Evolutionary conservation across 1,284 basidiomycete genomes (phyloP), one percentile per base, ranked within the genome.

Genomic region (Ceratobasidium papillatum): DNA sequence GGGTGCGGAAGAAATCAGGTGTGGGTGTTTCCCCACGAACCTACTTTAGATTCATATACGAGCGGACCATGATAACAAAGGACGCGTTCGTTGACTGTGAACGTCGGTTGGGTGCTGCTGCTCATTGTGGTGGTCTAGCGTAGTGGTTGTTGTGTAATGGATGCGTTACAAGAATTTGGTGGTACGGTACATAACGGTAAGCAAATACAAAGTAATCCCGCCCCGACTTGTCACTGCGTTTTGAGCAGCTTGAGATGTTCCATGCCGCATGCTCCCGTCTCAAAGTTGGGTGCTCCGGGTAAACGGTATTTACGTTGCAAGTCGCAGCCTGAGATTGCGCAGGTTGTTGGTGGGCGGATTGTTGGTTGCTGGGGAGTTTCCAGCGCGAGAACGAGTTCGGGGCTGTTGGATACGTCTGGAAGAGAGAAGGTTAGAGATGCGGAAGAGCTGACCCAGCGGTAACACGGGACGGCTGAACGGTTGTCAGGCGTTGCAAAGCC

Each of bases 41-140:
- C 77, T 69, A 87, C 87, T 83, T 98, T 98, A 41, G 96, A 96
- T 82, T 96, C 94, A 82, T 99, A 99, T 76, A 99, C 91, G 51
- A 98, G 87, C 2, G 95, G 95, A 0, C 95, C 95, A 80, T 99
- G 96, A 82, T 94, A 98, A 83, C 96, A 98, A 12, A 98, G 86
- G 4, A 96, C 94, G 78, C 90, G 90, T 83, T 98, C 96, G 80
- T 91, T 89, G 38, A 82, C 82, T 0, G 82, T 78, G 79, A 85
- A 90, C 17, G 76, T 74, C 19, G 68, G 75, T 32, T 47, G 66
- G 27, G 56, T 69, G 54, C 66, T 69, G 36, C 36, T 58, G 25
- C 22, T 62, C 59, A 25, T 32, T 19, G 52, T 56, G 66, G 66
- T 58, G 45, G 75, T 68, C 19, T 19, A 32, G 62, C 61, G 68